Evolutionary conservation across 352 stramenopile species (phyloP).

Genomic region (Pythium monospermum): DNA sequence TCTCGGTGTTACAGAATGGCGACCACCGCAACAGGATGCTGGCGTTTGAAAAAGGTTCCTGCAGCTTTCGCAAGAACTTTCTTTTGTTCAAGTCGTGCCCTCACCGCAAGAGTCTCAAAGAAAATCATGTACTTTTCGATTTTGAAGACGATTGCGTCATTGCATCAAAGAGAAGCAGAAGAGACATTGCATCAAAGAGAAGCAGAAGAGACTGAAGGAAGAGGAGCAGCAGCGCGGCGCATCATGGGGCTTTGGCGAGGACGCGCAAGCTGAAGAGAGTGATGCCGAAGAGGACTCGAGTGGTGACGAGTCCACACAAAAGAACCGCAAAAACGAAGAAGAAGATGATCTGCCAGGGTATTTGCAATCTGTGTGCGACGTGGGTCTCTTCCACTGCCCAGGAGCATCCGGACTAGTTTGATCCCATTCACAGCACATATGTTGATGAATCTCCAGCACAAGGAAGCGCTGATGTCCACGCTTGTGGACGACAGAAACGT

Average conservation of each 20-base stretch:
- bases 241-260: conserved; percentile 47
- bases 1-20: conserved; percentile 52
- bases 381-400: conserved; percentile 61
- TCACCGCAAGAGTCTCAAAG: conserved; percentile 55
- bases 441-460: conserved; percentile 78
- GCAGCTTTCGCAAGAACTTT: conserved; percentile 55
- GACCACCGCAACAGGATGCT: conserved; percentile 66
- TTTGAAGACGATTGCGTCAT: conserved; percentile 64
- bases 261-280: conserved; percentile 62
- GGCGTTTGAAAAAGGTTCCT: conserved; percentile 62
- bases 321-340: conserved; percentile 75
- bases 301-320: conserved; percentile 54
- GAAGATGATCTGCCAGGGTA: conserved; percentile 65
- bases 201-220: not conserved
- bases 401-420: conserved; percentile 52
- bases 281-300: conserved; percentile 65
- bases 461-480: conserved; percentile 57
- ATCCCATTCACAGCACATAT: conserved; percentile 62
- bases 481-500: conserved; percentile 55
- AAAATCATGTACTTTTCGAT: conserved; percentile 69
- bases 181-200: conserved; percentile 45
- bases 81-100: conserved; percentile 43
- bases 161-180: conserved; percentile 70
- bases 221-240: conserved; percentile 25
- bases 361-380: conserved; percentile 42